Base-by-base conservation (phyloP, 108 stramenopile genomes). In the Discostella pseudostelligera region DNA sequence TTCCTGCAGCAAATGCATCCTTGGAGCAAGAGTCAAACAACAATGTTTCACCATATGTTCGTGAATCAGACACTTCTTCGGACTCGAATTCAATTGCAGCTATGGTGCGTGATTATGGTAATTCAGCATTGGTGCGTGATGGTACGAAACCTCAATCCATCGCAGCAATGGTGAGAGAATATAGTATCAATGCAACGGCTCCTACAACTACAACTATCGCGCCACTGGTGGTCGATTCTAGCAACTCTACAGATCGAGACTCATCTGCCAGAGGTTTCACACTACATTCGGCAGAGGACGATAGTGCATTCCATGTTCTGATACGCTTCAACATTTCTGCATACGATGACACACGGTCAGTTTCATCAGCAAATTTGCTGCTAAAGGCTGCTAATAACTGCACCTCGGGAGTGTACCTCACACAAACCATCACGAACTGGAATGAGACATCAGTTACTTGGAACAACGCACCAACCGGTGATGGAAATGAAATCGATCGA, bases 361-460 rank as follows among this genome's bases (percentile, higher is more conserved):
- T 74, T 11, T 51, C 60, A 61, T 67, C 59, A 39, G 73, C 65
- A 8, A 36, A 25, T 10, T 49, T 74, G 26, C 58, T 65, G 24
- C 59, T 74, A 17, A 74, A 62, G 46, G 73, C 54, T 37, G 73
- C 65, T 12, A 67, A 59, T 4, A 51, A 54, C 37, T 74, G 73
- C n/a, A 49, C 59, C 16, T 65, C 49, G 32, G 73, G 73, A 48
- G 73, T 59, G 44, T 67, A 74, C 17, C 25, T 74, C 1, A 19
- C 61, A 36, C 58, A 65, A 46, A 74, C 73, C n/a, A 32, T 45
- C 37, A 59, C 59, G 5, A 37, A 74, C 47, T 74, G 73, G 73
- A 49, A 74, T 48, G 73, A 74, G 39, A 74, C 42, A 20, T 36
- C 73, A 10, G 43, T 74, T 11, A 62, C 73, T 4, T 74, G 73